Base-by-base conservation (phyloP, 768 basidiomycete genomes). In the Russula virescens region DNA sequence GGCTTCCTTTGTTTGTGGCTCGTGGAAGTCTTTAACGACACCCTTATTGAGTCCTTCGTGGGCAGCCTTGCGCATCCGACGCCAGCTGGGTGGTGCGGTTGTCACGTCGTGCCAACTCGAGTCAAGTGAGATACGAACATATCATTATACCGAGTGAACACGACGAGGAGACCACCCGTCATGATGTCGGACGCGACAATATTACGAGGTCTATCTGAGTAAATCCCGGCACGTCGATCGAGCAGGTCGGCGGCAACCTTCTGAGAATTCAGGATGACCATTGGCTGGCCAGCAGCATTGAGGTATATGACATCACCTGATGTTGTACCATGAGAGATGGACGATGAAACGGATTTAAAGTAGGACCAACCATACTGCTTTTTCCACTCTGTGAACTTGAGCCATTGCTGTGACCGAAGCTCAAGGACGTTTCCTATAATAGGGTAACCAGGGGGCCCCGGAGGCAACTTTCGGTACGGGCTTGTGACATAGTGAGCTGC, bases 31-130 rank as follows among this genome's bases (percentile, higher is more conserved):
- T 28, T 58, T 64, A 5, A 69, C 68, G 5, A 63, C 60, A 18
- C 68, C 61, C 48, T 69, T 69, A 55, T 70, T 70, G 34, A 76
- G 71, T 7, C 73, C 72, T 47, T 75, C 75, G 60, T 76, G 73
- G 3, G 71, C 71, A 1, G 74, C 72, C 19, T 73, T 70, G 21
- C 75, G 71, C 72, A 74, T 72, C 16, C 72, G 65, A 28, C 73
- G 69, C 75, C 74, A 76, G 28, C 75, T 76, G 13, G 9, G n/a
- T 57, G 43, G 25, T 19, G 14, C n/a, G 19, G 3, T 34, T 34
- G 43, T 34, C 43, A 55, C 19, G 19, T n/a, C 28, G 25, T 9
- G 21, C 49, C 16, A 21, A 16, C n/a, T 19, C 7, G 5, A 34
- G 31, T 35, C 34, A 31, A 18, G 16, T 45, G 23, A 59, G 3